A percentile compares a stretch with the other conserved stretches of the same genome.
Evolutionary conservation across 1,284 basidiomycete genomes (phyloP).

Genomic region (Cerioporus squamosus): DNA sequence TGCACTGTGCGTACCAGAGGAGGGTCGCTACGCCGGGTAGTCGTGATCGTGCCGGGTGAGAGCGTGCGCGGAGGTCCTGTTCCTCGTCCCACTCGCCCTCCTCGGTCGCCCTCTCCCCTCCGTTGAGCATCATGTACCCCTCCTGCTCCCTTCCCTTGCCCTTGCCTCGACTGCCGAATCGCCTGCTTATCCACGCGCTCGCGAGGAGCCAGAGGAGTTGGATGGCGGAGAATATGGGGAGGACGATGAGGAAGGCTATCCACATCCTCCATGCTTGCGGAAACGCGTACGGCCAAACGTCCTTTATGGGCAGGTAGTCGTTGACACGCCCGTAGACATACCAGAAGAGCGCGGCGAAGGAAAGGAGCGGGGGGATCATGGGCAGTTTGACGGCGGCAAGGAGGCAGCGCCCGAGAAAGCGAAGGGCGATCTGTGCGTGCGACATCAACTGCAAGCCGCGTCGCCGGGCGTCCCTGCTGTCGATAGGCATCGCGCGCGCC

Average conservation of each 20-base stretch:
- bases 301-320: constrained; percentile 11
- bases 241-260: constrained; percentile 23
- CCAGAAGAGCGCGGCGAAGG: constrained; percentile 21
- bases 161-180: constrained; percentile 2
- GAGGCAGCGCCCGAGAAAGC: constrained; percentile 5
- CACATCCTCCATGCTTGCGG: constrained; percentile 24
- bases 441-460: background rate
- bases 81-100: constrained; percentile 5
- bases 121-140: constrained; percentile 24
- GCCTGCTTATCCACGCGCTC: constrained; percentile 5
- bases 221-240: constrained; percentile 23
- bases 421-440: constrained; percentile 1
- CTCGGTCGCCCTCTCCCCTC: constrained; percentile 3
- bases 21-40: constrained; percentile 3
- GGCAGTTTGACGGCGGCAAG: background rate
- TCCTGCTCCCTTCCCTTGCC: background rate
- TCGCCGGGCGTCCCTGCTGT: background rate
- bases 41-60: constrained; percentile 2
- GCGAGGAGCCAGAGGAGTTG: constrained; percentile 25
- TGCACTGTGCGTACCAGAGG: constrained; percentile 21
- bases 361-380: constrained; percentile 11
- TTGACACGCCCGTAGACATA: background rate
- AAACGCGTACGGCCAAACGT: constrained; percentile 25
- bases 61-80: constrained; percentile 3
- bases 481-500: background rate